Evolutionary conservation across 306 rosid species (phyloP).

Genomic region (Chamaecrista fasciculata): DNA sequence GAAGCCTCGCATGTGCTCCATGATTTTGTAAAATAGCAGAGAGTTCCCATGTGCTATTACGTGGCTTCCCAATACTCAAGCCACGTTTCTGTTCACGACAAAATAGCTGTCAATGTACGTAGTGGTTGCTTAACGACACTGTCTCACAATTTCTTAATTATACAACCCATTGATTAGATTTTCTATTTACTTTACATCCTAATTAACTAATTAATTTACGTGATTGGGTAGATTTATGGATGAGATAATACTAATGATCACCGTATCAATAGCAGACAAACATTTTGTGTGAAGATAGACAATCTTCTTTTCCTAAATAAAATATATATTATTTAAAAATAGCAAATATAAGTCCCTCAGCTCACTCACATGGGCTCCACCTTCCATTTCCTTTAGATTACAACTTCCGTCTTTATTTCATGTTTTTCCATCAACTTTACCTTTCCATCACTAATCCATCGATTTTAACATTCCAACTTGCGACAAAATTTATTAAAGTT

Average conservation of each 20-base stretch:
- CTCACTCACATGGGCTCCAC: not conserved
- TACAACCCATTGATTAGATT: too few species aligned
- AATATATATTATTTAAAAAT: not conserved
- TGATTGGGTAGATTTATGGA: too few species aligned
- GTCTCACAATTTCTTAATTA: not conserved
- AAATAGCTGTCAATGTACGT: slow-evolving; percentile 29
- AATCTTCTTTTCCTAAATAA: too few species aligned
- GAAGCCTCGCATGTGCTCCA: not conserved
- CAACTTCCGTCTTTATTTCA: not conserved
- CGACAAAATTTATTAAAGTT: not conserved
- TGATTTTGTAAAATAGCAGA: not conserved
- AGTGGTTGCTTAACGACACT: not conserved
- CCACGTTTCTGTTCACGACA: slow-evolving; percentile 39
- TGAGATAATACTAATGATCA: too few species aligned
- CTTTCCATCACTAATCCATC: not conserved
- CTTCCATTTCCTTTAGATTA: not conserved
- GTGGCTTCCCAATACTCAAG: not conserved
- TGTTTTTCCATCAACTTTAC: not conserved
- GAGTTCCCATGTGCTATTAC: slow-evolving; percentile 47
- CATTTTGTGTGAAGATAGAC: not conserved
- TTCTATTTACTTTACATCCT: too few species aligned
- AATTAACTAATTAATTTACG: too few species aligned
- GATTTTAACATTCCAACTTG: not conserved
- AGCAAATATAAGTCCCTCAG: not conserved
- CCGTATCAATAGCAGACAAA: not conserved